Conservation (phyloP, 768 basidiomycete genomes). For the Hemileccinum rubropunctum region DNA sequence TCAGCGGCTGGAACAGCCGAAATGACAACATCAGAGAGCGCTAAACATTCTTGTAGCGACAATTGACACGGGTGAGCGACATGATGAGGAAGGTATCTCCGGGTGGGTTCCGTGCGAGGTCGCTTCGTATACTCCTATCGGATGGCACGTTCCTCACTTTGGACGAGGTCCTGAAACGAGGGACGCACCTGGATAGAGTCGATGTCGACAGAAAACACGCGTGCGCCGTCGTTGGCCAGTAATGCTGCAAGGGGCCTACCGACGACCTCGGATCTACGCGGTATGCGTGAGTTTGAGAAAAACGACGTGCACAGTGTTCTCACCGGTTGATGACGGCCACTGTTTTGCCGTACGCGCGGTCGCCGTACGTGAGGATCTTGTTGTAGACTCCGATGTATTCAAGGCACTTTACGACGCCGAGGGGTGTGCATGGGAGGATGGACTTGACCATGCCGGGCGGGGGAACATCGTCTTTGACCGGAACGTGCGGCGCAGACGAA, state of each 20-base stretch:
- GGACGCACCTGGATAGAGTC: constrained; percentile 77
- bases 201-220: constrained; percentile 93
- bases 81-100: constrained; percentile 81
- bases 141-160: not conserved
- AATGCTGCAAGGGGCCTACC: constrained; percentile 95
- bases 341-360: constrained; percentile 90
- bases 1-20: constrained; percentile 83
- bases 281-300: constrained; percentile 2
- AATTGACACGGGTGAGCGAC: constrained; percentile 68
- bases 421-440: constrained; percentile 94
- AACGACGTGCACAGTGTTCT: constrained; percentile 8
- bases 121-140: constrained; percentile 89
- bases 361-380: constrained; percentile 86
- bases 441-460: constrained; percentile 91
- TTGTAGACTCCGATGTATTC: constrained; percentile 94
- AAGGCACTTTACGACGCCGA: constrained; percentile 94
- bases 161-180: not conserved
- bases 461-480: constrained; percentile 54
- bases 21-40: constrained; percentile 87
- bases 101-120: constrained; percentile 48
- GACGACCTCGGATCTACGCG: constrained; percentile 86
- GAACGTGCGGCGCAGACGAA: constrained; percentile 26
- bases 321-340: constrained; percentile 94
- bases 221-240: constrained; percentile 93
- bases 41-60: constrained; percentile 77